Conservation (phyloP, 768 basidiomycete species). For the Suillus tomentosus region DNA sequence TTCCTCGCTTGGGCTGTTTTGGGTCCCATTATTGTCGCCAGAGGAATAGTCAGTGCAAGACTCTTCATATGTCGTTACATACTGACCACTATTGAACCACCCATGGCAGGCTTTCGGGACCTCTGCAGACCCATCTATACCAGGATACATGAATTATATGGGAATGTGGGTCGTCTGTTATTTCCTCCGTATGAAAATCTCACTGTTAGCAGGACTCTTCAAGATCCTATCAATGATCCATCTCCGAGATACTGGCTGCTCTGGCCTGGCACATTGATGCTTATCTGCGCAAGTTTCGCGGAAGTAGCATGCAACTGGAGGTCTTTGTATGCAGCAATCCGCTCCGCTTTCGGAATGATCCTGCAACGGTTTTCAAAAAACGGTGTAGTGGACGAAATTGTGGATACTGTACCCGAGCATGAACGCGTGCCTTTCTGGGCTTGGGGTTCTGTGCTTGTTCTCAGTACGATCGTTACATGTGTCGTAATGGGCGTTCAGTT, state of each 20-base stretch:
- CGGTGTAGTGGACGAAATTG: conserved; percentile 38
- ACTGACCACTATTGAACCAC: conserved; percentile 1
- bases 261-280: conserved; percentile 38
- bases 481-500: conserved; percentile 55
- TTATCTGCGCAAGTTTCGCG: conserved; percentile 45
- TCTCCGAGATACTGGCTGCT: conserved; percentile 61
- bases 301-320: conserved; percentile 17
- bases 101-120: conserved; percentile 11
- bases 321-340: conserved; percentile 8
- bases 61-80: not conserved
- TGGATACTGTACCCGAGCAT: conserved; percentile 51
- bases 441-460: conserved; percentile 51
- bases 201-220: conserved; percentile 34
- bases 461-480: conserved; percentile 50
- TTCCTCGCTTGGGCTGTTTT: conserved; percentile 65
- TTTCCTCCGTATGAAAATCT: not conserved
- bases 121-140: not conserved
- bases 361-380: conserved; percentile 6
- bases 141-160: conserved; percentile 16
- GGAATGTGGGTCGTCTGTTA: conserved; percentile 8
- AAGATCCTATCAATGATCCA: conserved; percentile 41
- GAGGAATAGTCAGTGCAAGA: conserved; percentile 34
- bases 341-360: conserved; percentile 7
- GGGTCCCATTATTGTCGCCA: conserved; percentile 54
- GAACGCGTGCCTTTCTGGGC: conserved; percentile 57